These are phyloP conservation scores for Wickerhamomyces sp. DNA, from an alignment of 1,139 yeast genomes.

Conservation along the genomic window DNA sequence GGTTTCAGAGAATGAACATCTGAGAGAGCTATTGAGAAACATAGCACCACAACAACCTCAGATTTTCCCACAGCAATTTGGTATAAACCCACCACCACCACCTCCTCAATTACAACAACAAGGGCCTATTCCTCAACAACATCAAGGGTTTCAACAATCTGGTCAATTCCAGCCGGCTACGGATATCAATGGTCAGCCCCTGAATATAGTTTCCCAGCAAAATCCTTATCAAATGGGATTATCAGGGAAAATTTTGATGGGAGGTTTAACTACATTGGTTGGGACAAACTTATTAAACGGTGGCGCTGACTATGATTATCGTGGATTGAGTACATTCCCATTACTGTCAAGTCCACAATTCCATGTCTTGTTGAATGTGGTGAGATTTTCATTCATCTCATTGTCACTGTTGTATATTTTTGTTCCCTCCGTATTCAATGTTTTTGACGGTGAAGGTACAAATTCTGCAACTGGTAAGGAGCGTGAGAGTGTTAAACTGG, in stretches of 20 bases:
- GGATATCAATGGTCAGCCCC: constrained; percentile 19
- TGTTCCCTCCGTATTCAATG: constrained; percentile 13
- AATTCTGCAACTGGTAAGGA: constrained; percentile 1
- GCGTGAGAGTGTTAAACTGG: not conserved
- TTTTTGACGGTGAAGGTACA: constrained; percentile 2
- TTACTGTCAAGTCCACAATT: constrained; percentile 26
- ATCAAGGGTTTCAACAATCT: not conserved
- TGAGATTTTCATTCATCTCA: constrained; percentile 20
- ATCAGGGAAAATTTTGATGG: constrained; percentile 28
- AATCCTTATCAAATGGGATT: constrained; percentile 22
- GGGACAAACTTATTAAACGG: constrained; percentile 26
- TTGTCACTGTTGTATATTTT: constrained; percentile 18
- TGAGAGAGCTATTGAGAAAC: constrained; percentile 32
- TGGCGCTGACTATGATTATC: constrained; percentile 23
- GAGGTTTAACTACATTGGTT: constrained; percentile 27
- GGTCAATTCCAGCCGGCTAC: constrained; percentile 19
- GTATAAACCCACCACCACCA: constrained; percentile 5
- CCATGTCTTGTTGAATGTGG: constrained; percentile 18
- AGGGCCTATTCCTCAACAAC: not conserved
- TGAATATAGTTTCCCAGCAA: constrained; percentile 22
- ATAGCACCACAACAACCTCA: constrained; percentile 9
- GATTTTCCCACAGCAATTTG: constrained; percentile 3
- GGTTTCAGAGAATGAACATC: constrained; percentile 46
- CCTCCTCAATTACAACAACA: constrained; percentile 10
- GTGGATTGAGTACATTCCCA: constrained; percentile 30